These are phyloP conservation scores for Kwoniella shivajii DNA, from an alignment of 1,284 basidiomycete genomes.

Conservation along the genomic window DNA sequence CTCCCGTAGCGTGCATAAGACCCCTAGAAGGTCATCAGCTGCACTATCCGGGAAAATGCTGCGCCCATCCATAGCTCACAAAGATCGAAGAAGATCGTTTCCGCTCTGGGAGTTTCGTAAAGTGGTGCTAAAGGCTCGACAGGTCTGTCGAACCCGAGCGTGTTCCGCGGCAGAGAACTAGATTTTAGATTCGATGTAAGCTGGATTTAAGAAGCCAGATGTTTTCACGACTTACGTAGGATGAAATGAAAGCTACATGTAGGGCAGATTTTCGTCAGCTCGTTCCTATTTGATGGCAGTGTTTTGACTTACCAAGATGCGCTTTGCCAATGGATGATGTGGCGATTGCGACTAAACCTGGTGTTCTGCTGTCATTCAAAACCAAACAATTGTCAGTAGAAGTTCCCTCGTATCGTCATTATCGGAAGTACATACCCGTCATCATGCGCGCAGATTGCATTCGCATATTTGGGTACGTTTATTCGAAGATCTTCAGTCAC, in stretches of 20 bases:
- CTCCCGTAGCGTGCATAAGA: constrained; percentile 14
- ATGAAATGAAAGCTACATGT: constrained; percentile 25
- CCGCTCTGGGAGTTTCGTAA: constrained; percentile 50
- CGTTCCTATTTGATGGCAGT: not conserved
- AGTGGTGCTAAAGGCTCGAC: constrained; percentile 46
- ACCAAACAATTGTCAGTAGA: no score
- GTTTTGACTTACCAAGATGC: constrained; percentile 48
- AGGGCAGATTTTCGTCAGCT: not conserved
- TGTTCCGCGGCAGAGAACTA: constrained; percentile 39
- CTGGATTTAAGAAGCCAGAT: not conserved
- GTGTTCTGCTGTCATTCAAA: constrained; percentile 29
- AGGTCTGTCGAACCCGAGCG: constrained; percentile 37
- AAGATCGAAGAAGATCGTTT: constrained; percentile 39
- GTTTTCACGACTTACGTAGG: constrained; percentile 20
- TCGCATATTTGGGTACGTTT: constrained; percentile 41
- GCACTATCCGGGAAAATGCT: not conserved
- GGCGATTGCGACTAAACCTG: constrained; percentile 47
- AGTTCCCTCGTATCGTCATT: no score
- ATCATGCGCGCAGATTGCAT: constrained; percentile 40
- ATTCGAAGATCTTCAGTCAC: constrained; percentile 30
- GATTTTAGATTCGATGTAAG: constrained; percentile 1
- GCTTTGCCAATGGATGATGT: constrained; percentile 48
- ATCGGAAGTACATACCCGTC: constrained; percentile 34
- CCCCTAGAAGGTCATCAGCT: constrained; percentile 7
- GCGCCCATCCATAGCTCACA: constrained; percentile 20